A percentile compares a stretch with the other conserved stretches of the same genome.
Evolutionary conservation across 2,329 filamentous ascomycete species (phyloP).

Genomic region (Cladosporium sp.): DNA sequence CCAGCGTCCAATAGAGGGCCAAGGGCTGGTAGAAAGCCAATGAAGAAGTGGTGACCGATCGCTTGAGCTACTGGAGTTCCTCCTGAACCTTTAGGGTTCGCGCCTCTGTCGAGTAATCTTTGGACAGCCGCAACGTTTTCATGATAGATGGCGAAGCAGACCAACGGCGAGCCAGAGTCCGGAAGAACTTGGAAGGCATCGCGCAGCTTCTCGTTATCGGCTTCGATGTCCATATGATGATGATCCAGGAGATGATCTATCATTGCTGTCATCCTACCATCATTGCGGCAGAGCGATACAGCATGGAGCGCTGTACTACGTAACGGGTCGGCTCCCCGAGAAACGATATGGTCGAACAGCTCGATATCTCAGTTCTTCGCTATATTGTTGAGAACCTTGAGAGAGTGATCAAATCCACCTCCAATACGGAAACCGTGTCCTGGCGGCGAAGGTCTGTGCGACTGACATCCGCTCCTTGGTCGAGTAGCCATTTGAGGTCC

Average conservation of each 20-base stretch:
- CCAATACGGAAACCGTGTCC: neutral
- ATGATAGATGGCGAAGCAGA: neutral
- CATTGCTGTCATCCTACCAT: neutral
- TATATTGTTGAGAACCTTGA: constrained; percentile 19
- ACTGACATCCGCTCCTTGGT: neutral
- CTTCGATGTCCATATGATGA: neutral
- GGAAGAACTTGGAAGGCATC: neutral
- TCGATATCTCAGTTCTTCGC: constrained; percentile 20
- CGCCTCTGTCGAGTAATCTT: neutral
- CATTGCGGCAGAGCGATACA: neutral
- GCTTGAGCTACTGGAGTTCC: neutral
- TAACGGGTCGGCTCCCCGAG: constrained; percentile 17
- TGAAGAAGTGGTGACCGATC: neutral
- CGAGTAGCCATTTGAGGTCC: neutral
- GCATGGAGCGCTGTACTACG: neutral
- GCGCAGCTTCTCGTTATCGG: neutral
- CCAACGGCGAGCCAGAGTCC: neutral
- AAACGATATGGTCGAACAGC: constrained; percentile 21
- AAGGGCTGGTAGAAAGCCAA: neutral
- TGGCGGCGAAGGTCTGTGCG: neutral
- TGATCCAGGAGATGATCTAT: neutral
- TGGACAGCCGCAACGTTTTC: neutral
- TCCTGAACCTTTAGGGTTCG: neutral
- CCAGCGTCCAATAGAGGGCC: neutral
- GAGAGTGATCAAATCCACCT: neutral